Base-by-base conservation (phyloP, 768 basidiomycete species). In the Dentipellis fragilis region DNA sequence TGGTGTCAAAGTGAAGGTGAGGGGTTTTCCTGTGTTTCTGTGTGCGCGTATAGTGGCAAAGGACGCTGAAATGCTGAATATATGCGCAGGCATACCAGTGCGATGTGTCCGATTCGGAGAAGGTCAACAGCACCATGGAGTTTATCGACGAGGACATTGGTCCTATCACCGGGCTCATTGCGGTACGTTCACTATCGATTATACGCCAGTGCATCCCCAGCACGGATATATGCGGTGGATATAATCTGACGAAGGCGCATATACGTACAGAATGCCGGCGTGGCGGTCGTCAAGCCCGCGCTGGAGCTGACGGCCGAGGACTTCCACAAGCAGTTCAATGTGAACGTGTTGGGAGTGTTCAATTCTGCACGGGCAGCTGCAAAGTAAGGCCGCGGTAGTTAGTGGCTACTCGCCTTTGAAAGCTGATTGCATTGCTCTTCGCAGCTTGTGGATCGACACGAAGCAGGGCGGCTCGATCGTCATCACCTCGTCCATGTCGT, bases 341-440 rank as follows among this genome's bases (percentile, higher is more conserved):
- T 80, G 14, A 87, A 86, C 57, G 83, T 85, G 8, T 78, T 75
- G 29, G 84, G 84, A 1, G 84, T 83, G 1, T 84, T 84, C 72
- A 84, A 85, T 58, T 77, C 76, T 4, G 75, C 78, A 16, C 75
- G 80, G 11, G 83, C 80, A 2, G 78, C 75, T 16, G 81, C 82
- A 1, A 75, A 76, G 80, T 80, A 57, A 10, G 73, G 61, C 35
- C 8, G 23, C 3, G 14, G 1, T 21, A 36, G 16, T 47, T 4
- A 21, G 16, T 38, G 19, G 22, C 9, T 23, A 4, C 21, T 22
- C 21, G 19, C 16, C 8, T 8, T 22, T 52, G 4, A 6, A 9
- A 2, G n/a, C 23, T 29, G 1, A 14, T 35, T 10, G 49, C 14
- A 7, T 45, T 12, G n/a, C 7, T 8, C 7, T 16, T 35, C 16